Base-by-base conservation (phyloP, 2,329 filamentous ascomycete genomes). In the Dactylellina cionopaga region DNA sequence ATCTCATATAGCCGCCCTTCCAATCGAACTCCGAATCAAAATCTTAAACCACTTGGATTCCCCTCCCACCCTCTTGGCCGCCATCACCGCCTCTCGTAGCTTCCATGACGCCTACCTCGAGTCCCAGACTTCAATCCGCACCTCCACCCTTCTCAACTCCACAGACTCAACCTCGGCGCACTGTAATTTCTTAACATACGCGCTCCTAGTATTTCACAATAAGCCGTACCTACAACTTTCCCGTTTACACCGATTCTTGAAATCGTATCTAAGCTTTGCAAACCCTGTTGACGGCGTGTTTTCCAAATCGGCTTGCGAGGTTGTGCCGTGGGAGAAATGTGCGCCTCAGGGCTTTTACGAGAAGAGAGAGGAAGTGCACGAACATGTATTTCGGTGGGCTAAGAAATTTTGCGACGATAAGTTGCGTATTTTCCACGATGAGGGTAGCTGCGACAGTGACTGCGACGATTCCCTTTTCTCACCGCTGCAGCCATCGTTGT, bases 1-100 rank as follows among this genome's bases (percentile, higher is more conserved):
- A 17, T 10, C 24, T 17, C 24, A 35, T 4, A 59, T 68, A 11
- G 25, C 54, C 5, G 44, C 44, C 13, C 63, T 68, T 35, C 65
- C 65, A 24, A 62, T 70, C 46, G 65, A 70, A 44, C 56, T 70
- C 10, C 65, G 46, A 3, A 70, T 70, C 47, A 60, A 60, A 19
- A 55, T 70, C 25, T 49, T 70, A 22, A 24, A 62, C 11, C 55
- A 70, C 24, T 33, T 70, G 0, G 25, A 31, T 6, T 58, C 54
- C 11, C 55, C 65, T 15, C 35, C 65, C 2, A 43, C 47, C 24
- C 47, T 70, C 10, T 47, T 70, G 22, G 49, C 55, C 22, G 55
- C 65, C 24, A 52, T 70, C 5, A 25, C 41, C 1, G 31, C 55
- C 15, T 49, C 19, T 15, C 55, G 47, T 24, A 43, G 33, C 19